A percentile compares a stretch with the other conserved stretches of the same genome.
Conservation (phyloP, 805 yeast species). For the Clavispora asparagi region DNA sequence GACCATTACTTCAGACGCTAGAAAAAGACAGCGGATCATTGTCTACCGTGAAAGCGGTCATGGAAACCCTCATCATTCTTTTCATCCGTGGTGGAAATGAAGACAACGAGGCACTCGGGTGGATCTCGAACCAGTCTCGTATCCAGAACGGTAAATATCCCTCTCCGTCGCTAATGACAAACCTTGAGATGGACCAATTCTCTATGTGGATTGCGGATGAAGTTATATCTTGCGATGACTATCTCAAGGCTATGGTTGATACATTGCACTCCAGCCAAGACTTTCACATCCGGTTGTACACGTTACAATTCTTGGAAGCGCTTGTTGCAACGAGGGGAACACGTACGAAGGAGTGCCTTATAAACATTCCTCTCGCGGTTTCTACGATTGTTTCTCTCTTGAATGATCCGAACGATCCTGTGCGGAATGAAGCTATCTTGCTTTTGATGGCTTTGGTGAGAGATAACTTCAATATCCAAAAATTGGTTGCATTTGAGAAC, state of each 20-base stretch:
- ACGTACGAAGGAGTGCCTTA: slow-evolving; percentile 67
- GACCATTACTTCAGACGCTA: slow-evolving; percentile 65
- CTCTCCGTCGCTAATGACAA: slow-evolving; percentile 59
- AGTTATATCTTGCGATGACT: slow-evolving; percentile 52
- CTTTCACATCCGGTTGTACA: slow-evolving; percentile 74
- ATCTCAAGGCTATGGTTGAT: slow-evolving; percentile 24
- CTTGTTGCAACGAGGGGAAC: slow-evolving; percentile 70
- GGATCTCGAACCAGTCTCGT: slow-evolving; percentile 74
- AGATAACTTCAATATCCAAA: slow-evolving; percentile 81
- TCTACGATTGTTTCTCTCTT: slow-evolving; percentile 61
- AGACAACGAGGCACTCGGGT: slow-evolving; percentile 60
- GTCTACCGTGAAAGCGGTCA: slow-evolving; percentile 67
- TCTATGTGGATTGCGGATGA: slow-evolving; percentile 96
- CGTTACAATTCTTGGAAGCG: slow-evolving; percentile 81
- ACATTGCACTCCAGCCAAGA: slow-evolving; percentile 51
- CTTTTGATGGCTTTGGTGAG: slow-evolving; percentile 79
- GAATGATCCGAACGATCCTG: slow-evolving; percentile 60
- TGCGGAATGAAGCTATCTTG: slow-evolving; percentile 82
- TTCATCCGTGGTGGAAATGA: slow-evolving; percentile 65
- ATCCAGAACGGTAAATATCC: slow-evolving; percentile 74
- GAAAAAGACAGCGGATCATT: slow-evolving; percentile 62
- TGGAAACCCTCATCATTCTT: slow-evolving; percentile 80
- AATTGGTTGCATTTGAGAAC: slow-evolving; percentile 90
- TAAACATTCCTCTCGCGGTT: slow-evolving; percentile 72
- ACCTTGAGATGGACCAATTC: slow-evolving; percentile 68